These are phyloP conservation scores for Sporisorium sorghi DNA, from an alignment of 1,284 basidiomycete genomes.

Conservation along the genomic window DNA sequence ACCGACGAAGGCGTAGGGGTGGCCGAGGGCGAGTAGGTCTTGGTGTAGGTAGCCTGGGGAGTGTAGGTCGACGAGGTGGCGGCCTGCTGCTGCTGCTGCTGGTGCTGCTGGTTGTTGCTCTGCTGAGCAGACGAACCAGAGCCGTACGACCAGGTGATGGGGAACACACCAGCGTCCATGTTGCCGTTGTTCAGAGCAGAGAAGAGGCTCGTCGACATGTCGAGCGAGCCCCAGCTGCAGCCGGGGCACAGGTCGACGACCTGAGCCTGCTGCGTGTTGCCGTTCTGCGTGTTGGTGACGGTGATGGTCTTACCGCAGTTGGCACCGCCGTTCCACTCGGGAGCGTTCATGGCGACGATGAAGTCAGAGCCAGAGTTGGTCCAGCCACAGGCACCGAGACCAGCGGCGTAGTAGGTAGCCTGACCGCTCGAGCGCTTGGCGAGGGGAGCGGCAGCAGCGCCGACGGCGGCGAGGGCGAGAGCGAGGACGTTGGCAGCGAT, in stretches of 20 bases:
- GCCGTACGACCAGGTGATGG: constrained; percentile 61
- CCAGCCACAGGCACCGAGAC: constrained; percentile 55
- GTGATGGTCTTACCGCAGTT: constrained; percentile 76
- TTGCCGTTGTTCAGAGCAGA: constrained; percentile 60
- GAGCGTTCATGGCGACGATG: constrained; percentile 65
- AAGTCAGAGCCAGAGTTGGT: constrained; percentile 54
- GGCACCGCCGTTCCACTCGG: constrained; percentile 53
- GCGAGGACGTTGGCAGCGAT: constrained; percentile 56
- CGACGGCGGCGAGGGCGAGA: constrained; percentile 51
- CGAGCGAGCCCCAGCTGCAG: constrained; percentile 80
- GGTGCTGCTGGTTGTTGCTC: constrained; percentile 44
- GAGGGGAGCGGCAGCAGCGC: constrained; percentile 55
- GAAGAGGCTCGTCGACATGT: constrained; percentile 83
- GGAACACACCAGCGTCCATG: constrained; percentile 63
- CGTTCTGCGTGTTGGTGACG: constrained; percentile 74
- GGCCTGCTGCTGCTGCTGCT: constrained; percentile 33
- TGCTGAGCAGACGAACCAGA: constrained; percentile 35
- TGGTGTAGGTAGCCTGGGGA: constrained; percentile 15
- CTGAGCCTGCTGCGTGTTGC: constrained; percentile 75
- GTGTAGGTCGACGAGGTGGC: constrained; percentile 25
- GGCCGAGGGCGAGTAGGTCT: constrained; percentile 11
- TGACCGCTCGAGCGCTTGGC: constrained; percentile 48
- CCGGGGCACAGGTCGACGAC: constrained; percentile 80
- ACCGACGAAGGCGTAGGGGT: constrained; percentile 26
- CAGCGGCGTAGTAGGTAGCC: constrained; percentile 63